A percentile compares a stretch with the other conserved stretches of the same genome.
phyloP scores from a whole-genome alignment of 176 grass and related monocot genomes.

The Oryza longistaminata region DNA sequence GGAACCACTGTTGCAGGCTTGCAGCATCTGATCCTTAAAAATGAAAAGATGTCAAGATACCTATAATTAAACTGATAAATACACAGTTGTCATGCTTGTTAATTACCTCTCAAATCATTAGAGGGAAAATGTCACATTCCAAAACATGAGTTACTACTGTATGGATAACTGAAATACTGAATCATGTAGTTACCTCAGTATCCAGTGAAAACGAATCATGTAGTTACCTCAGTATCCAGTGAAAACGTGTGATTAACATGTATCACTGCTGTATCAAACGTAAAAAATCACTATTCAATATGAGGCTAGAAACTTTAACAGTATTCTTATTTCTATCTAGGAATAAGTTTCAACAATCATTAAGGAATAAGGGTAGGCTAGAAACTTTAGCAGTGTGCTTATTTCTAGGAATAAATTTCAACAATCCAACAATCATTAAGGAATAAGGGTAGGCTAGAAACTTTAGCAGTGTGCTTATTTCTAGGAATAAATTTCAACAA shows the following conservation, averaged over 20 bases:
- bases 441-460: background rate
- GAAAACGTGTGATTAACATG: background rate
- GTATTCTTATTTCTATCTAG: no score
- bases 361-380: background rate
- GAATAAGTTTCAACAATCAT: background rate
- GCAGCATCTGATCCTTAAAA: no score
- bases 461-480: background rate
- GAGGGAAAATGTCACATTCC: background rate
- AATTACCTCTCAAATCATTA: background rate
- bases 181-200: background rate
- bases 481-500: background rate
- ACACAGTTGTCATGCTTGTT: no score
- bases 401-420: background rate
- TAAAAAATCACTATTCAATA: background rate
- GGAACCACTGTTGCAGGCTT: no score
- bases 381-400: background rate
- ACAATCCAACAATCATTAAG: background rate
- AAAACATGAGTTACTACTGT: background rate
- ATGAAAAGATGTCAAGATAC: no score
- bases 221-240: background rate
- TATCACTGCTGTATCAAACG: background rate
- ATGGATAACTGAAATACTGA: background rate
- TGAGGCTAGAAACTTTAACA: background rate
- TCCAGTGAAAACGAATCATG: background rate
- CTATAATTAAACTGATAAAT: no score